Base-by-base conservation (phyloP, 1,139 yeast genomes). In the Hyphopichia khmerensis region DNA sequence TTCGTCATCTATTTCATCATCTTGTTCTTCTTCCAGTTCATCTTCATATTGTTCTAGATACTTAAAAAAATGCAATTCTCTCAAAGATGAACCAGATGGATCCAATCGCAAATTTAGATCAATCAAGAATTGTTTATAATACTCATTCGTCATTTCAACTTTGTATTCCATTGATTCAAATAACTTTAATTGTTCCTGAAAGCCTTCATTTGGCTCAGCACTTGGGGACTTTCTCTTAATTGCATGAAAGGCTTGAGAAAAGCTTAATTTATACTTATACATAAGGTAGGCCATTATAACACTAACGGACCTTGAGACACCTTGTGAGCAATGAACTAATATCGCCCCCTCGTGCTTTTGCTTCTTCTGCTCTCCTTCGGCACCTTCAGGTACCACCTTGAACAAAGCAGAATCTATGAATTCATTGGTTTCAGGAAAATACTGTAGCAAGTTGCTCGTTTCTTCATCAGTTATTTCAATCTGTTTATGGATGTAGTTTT, bases 251-350 rank as follows among this genome's bases (percentile, higher is more conserved):
- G 96, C 85, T 48, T 82, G 82, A 11, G 76, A 69, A 15, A 80
- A 64, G 8, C 69, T 65, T 59, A 88, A 72, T 8, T 79, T 75
- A 61, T 84, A 82, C 47, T 79, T 76, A 55, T 79, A 78, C 95
- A 93, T 90, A 47, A 93, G 63, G 59, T 85, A 93, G 2, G 96
- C 95, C 34, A 83, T 73, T 13, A 82, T 69, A 27, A 89, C 69
- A 0, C 95, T 68, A 0, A 80, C 88, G 1, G 96, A 85, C 49
- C 99, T 69, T 2, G 96, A 87, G 23, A 82, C 79, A 1, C 99
- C 99, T 26, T 96, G 96, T 43, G 90, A 88, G 59, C 95, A 86
- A 57, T 85, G 88, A 5, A 86, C 68, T 38, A 82, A 65, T 0
- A 85, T 67, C 33, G 69, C 69, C 2, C 74, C 75, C 46, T 57